Base-by-base conservation (phyloP, 805 yeast species). In the Wickerhamiella kurtzmanii region DNA sequence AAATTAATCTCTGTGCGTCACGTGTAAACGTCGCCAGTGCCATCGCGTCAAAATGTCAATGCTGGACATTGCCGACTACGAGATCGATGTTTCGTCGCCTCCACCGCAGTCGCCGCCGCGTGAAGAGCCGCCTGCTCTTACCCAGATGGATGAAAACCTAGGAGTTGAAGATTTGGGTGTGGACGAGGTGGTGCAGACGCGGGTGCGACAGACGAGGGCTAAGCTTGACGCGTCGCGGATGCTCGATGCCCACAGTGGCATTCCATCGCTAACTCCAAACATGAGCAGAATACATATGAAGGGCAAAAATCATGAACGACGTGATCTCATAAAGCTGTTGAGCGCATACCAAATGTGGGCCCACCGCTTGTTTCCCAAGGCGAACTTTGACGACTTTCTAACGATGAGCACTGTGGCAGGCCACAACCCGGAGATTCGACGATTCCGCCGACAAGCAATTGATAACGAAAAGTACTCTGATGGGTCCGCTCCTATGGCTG, bases 311-410 rank as follows among this genome's bases (percentile, higher is more conserved):
- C 66, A 70, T 50, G 79, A 76, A 54, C 65, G 64, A 47, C 65
- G 71, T 32, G 78, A 77, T 59, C 59, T 77, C 46, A 60, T 69
- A 8, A 63, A 68, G 32, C 59, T 82, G 4, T 60, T 81, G 5
- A 70, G 70, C 25, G 67, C 73, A 35, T 82, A 80, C 60, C 86
- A 81, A 61, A 56, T 78, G 32, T 82, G 89, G 88, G 86, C 81
- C 0, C 89, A 82, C 60, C 67, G 72, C 19, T 56, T 86, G 36
- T 85, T 73, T 58, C 94, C 96, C 3, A 82, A 81, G 64, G 85
- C 92, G 15, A 79, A 75, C 51, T 83, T 87, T 53, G 67, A 68
- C 42, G 94, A 84, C 60, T 79, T 87, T 56, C 64, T 81, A 1
- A 67, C 70, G 62, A 80, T 19, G 53, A 62, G 79, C 43, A 67